Conservation (phyloP, 495 filamentous ascomycete species). For the Aspergillus incahuasiensis region DNA sequence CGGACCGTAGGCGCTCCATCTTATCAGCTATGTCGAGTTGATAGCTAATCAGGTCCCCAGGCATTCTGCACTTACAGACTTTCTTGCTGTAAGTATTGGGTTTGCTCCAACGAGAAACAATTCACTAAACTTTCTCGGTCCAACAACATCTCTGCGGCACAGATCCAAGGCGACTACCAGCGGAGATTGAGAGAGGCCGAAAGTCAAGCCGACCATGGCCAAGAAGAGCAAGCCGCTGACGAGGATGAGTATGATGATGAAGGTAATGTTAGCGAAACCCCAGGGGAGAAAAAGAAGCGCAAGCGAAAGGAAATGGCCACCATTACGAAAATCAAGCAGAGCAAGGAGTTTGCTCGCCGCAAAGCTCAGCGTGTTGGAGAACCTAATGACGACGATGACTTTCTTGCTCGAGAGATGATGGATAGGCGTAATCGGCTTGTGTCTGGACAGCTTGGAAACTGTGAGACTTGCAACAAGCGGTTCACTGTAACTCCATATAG, state of each 20-base stretch:
- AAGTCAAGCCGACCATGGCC: slow-evolving; percentile 32
- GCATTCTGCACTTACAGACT: slow-evolving; percentile 77
- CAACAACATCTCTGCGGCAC: slow-evolving; percentile 82
- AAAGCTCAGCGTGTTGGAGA: slow-evolving; percentile 48
- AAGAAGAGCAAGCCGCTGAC: slow-evolving; percentile 14
- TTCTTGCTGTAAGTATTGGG: slow-evolving; percentile 57
- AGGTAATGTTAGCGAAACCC: slow-evolving; percentile 31
- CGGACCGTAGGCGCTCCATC: slow-evolving; percentile 53
- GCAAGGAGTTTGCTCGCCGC: slow-evolving; percentile 60
- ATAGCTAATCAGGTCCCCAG: slow-evolving; percentile 30
- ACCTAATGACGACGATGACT: slow-evolving; percentile 46
- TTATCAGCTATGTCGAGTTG: background rate
- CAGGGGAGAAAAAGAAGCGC: slow-evolving; percentile 57
- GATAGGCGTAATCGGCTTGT: slow-evolving; percentile 59
- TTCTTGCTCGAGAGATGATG: slow-evolving; percentile 50
- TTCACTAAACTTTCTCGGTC: slow-evolving; percentile 41
- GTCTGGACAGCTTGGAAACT: slow-evolving; percentile 86
- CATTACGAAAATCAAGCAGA: slow-evolving; percentile 72
- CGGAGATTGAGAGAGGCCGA: slow-evolving; percentile 42
- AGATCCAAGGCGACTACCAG: slow-evolving; percentile 66
- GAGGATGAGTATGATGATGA: slow-evolving; percentile 32
- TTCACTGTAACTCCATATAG: slow-evolving; percentile 94
- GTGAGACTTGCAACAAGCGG: slow-evolving; percentile 76
- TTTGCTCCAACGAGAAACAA: slow-evolving; percentile 1
- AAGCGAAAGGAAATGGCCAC: slow-evolving; percentile 57